Evolutionary conservation across 805 yeast species (phyloP).

Genomic region (Spathaspora passalidarum): DNA sequence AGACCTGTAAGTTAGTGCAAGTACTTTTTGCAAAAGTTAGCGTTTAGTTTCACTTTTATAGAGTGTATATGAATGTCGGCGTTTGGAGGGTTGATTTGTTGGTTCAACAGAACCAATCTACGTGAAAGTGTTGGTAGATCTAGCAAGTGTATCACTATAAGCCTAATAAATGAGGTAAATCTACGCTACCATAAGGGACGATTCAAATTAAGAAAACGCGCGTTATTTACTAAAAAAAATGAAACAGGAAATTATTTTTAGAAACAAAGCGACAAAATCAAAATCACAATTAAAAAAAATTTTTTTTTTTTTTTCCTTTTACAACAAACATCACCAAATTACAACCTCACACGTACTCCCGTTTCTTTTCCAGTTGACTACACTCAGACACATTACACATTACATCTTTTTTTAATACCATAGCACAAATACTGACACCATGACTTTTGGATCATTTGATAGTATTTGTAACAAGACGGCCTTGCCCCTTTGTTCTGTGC

Average conservation of each 20-base stretch:
- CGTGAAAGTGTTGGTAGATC: too few relatives aligned
- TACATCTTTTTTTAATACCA: too few relatives aligned
- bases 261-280: neutral
- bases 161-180: too few relatives aligned
- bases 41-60: too few relatives aligned
- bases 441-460: constrained; percentile 68
- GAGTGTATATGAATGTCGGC: too few relatives aligned
- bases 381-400: neutral
- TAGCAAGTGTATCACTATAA: too few relatives aligned
- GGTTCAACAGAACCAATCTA: too few relatives aligned
- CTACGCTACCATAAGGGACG: too few relatives aligned
- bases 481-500: constrained; percentile 75
- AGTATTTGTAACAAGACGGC: constrained; percentile 64
- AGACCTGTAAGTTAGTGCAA: too few relatives aligned
- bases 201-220: too few relatives aligned
- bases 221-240: neutral
- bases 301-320: neutral
- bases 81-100: too few relatives aligned
- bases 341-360: neutral
- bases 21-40: too few relatives aligned
- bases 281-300: neutral
- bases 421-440: constrained; percentile 16
- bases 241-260: neutral
- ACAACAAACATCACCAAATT: neutral
- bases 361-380: neutral